phyloP scores from a whole-genome alignment of 768 basidiomycete genomes.

The Russula abietina region DNA sequence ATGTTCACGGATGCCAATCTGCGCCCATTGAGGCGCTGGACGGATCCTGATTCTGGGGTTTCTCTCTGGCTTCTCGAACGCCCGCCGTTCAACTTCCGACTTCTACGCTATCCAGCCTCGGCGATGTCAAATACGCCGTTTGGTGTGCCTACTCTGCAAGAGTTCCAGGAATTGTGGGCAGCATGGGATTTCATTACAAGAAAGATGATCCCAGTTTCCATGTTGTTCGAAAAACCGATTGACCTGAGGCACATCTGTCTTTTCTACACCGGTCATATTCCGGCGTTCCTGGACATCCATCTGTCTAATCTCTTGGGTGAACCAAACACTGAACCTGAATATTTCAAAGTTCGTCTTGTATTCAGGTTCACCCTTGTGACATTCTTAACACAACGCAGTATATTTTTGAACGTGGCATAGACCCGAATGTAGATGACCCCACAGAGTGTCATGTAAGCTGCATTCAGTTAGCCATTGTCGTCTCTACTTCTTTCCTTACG shows the following conservation, averaged over 20 bases:
- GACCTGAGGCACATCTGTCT: conserved; percentile 91
- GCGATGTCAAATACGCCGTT: conserved; percentile 41
- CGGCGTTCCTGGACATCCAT: conserved; percentile 88
- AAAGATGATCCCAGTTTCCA: conserved; percentile 78
- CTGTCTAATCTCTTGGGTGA: conserved; percentile 68
- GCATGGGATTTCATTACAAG: conserved; percentile 83
- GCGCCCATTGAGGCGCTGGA: conserved; percentile 85
- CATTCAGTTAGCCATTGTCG: conserved; percentile 3
- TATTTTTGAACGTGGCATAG: conserved; percentile 92
- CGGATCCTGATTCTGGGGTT: conserved; percentile 61
- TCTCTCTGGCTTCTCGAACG: conserved; percentile 90
- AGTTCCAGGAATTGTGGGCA: conserved; percentile 83
- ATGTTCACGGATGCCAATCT: conserved; percentile 73
- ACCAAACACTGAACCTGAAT: conserved; percentile 76
- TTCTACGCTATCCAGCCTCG: conserved; percentile 40
- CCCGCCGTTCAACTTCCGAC: conserved; percentile 71
- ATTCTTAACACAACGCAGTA: conserved; percentile 36
- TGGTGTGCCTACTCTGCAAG: conserved; percentile 62
- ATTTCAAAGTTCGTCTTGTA: conserved; percentile 54
- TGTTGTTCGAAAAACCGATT: conserved; percentile 89
- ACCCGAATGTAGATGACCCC: conserved; percentile 90
- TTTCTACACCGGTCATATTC: conserved; percentile 96
- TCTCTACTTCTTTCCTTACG: background rate
- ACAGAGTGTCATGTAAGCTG: conserved; percentile 70
- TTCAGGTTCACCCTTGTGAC: background rate